A percentile compares a stretch with the other conserved stretches of the same genome.
Conservation (phyloP, 2,329 filamentous ascomycete genomes). For the Xylaria sp. region DNA sequence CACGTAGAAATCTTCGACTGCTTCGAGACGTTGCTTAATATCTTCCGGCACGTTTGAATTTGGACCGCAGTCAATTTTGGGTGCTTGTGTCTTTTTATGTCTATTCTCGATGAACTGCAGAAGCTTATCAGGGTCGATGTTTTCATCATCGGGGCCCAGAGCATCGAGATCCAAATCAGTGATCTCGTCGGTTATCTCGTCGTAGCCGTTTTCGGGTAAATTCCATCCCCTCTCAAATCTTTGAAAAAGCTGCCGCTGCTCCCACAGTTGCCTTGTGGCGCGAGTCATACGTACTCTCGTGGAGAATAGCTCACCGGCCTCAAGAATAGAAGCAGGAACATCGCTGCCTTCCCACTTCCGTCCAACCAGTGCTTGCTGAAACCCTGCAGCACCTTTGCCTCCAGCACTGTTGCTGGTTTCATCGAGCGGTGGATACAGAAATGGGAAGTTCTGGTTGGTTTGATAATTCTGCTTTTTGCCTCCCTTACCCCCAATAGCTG, state of each 20-base stretch:
- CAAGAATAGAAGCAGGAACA: constrained; percentile 90
- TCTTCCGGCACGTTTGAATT: constrained; percentile 55
- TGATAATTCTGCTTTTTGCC: constrained; percentile 99
- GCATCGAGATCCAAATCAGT: constrained; percentile 48
- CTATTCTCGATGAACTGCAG: constrained; percentile 49
- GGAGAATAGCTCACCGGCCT: constrained; percentile 91
- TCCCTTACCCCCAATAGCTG: constrained; percentile 83
- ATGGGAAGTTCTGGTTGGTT: constrained; percentile 98
- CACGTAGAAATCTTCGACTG: constrained; percentile 86
- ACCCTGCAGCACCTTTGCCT: constrained; percentile 81
- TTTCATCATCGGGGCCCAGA: constrained; percentile 35
- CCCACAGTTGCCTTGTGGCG: constrained; percentile 91
- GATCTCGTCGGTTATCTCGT: constrained; percentile 45
- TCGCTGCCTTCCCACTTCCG: constrained; percentile 93
- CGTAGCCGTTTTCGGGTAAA: constrained; percentile 48
- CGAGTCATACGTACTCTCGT: constrained; percentile 89
- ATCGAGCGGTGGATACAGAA: constrained; percentile 94
- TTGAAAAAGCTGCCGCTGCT: constrained; percentile 88
- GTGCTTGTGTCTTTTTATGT: constrained; percentile 50
- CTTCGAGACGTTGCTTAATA: constrained; percentile 70
- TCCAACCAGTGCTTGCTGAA: constrained; percentile 81
- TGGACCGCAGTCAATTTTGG: constrained; percentile 57
- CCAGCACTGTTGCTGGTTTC: constrained; percentile 87
- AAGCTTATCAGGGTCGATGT: constrained; percentile 47
- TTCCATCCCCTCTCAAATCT: constrained; percentile 93